A percentile compares a stretch with the other conserved stretches of the same genome.
phyloP scores from a whole-genome alignment of 2,329 filamentous ascomycete genomes.

The Scleromitrula shiraiana region DNA sequence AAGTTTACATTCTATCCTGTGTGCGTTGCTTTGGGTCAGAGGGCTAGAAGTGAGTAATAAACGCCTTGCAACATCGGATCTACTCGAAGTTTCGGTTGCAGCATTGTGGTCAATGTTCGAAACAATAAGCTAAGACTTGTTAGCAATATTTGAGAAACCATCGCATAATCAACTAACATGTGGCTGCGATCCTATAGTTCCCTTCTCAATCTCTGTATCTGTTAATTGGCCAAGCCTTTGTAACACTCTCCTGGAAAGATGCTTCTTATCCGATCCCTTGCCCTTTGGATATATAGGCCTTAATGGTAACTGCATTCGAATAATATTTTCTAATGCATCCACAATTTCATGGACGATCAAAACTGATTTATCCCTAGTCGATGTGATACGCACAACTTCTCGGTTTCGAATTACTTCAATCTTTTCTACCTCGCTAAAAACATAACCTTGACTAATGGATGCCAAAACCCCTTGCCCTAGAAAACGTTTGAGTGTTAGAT shows the following conservation, averaged over 20 bases:
- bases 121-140: slow-evolving; percentile 11
- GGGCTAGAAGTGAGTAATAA: slow-evolving; percentile 19
- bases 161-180: slow-evolving; percentile 10
- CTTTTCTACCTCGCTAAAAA: slow-evolving; percentile 18
- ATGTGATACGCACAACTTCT: slow-evolving; percentile 24
- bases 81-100: slow-evolving; percentile 10
- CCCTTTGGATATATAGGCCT: slow-evolving; percentile 13
- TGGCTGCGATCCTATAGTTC: slow-evolving; percentile 1
- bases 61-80: slow-evolving; percentile 19
- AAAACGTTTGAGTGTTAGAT: slow-evolving; percentile 8
- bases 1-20: slow-evolving; percentile 15
- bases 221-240: slow-evolving; percentile 21
- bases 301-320: slow-evolving; percentile 14
- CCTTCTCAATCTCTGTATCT: slow-evolving; percentile 19
- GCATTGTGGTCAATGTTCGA: slow-evolving; percentile 12
- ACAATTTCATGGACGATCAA: slow-evolving; percentile 20
- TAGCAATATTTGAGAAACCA: not conserved
- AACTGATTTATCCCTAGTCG: slow-evolving; percentile 18
- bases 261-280: slow-evolving; percentile 8
- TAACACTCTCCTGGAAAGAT: slow-evolving; percentile 14
- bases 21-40: slow-evolving; percentile 12
- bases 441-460: slow-evolving; percentile 18
- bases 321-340: slow-evolving; percentile 16
- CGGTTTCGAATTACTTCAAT: slow-evolving; percentile 24
- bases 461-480: slow-evolving; percentile 19